Evolutionary conservation across 345 rosid species (phyloP), one percentile per base, ranked within the genome.

Genomic region (Lenwebbia sp.): DNA sequence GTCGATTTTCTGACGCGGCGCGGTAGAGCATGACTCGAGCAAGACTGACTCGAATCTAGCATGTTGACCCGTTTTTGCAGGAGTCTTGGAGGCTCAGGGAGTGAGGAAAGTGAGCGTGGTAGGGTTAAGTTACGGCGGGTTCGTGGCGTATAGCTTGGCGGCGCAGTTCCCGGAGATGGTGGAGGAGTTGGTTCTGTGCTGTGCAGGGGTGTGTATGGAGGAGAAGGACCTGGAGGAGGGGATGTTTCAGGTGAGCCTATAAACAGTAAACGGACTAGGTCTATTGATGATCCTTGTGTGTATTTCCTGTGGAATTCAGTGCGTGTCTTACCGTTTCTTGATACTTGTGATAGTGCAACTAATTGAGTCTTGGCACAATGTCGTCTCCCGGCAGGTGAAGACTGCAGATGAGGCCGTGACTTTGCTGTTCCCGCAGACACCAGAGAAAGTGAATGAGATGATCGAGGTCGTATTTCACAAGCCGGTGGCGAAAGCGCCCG

Each of bases 111-210:
- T 86, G 86, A 86, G 62, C 25, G 44, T 88, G 60, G 88, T 85
- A 22, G 90, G 90, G 33, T n/a, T 88, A 10, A 88, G 90, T 65
- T 88, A 88, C 41, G 90, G 90, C 10, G 88, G 90, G 10, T 84
- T 88, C 13, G 90, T 86, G 51, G 90, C 86, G 2, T 88, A 88
- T 54, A 84, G 85, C 75, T 47, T 88, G 84, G 90, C 88, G 14
- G 86, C 86, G n/a, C 85, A 88, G 85, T 86, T 75, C 56, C 86
- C 86, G 19, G 85, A 84, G 76, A 84, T 57, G 51, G 88, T 88
- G 56, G 90, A 88, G 76, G 56, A 75, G 74, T 37, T 86, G 82
- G 88, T 86, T 58, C 58, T 88, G 37, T 86, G 84, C 54, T 84
- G 86, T 60, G 82, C 90, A 1, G 90, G 90, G 22, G 90, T 88